A percentile compares a stretch with the other conserved stretches of the same genome.
Conservation (phyloP, 1,284 basidiomycete genomes). For the Cryptococcus sp. region DNA sequence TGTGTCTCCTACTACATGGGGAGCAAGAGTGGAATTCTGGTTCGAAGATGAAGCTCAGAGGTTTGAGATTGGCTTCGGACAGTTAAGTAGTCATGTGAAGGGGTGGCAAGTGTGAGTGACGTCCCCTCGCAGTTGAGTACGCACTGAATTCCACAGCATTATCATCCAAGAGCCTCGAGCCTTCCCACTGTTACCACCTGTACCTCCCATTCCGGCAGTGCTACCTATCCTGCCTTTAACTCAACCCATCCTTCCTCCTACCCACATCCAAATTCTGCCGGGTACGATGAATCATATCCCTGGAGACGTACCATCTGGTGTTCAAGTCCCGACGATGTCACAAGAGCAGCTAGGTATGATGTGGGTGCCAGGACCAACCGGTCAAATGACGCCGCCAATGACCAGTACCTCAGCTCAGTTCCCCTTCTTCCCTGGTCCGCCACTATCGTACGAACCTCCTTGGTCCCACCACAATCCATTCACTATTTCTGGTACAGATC, state of each 20-base stretch:
- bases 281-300: no score
- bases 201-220: not conserved
- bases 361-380: no score
- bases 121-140: not conserved
- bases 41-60: conserved; percentile 73
- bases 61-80: conserved; percentile 58
- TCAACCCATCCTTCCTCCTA: not conserved
- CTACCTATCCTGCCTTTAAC: not conserved
- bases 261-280: not conserved
- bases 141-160: conserved; percentile 8
- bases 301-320: no score
- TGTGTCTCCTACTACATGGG: conserved; percentile 61
- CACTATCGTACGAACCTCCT: conserved; percentile 11
- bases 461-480: conserved; percentile 30
- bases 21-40: conserved; percentile 78
- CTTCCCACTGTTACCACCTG: not conserved
- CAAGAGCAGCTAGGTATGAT: no score
- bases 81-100: conserved; percentile 16
- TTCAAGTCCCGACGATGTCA: no score
- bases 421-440: no score
- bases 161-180: conserved; percentile 3
- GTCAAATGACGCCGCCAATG: no score
- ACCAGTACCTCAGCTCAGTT: no score
- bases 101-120: conserved; percentile 37
- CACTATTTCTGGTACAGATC: conserved; percentile 6